These are phyloP conservation scores for Cyclocybe cylindracea DNA, from an alignment of 768 basidiomycete species.

Conservation along the genomic window DNA sequence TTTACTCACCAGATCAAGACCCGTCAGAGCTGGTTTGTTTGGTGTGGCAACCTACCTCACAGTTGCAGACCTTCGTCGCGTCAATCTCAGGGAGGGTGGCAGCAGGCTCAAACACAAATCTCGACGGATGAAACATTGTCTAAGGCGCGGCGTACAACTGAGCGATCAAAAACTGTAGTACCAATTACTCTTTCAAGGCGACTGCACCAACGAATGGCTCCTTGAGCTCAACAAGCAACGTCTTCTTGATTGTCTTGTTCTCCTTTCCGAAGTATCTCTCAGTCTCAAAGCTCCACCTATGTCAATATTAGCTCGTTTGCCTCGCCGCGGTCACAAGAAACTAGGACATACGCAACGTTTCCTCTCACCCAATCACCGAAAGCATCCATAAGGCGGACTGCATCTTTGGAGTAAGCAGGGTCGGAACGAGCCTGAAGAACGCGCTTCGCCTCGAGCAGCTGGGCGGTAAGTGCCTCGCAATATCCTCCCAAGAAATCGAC, in stretches of 20 bases:
- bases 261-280: constrained; percentile 4
- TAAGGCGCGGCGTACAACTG: no score
- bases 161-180: background rate
- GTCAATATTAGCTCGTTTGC: background rate
- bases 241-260: background rate
- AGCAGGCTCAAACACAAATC: no score
- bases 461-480: constrained; percentile 2
- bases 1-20: no score
- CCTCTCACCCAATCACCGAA: constrained; percentile 6
- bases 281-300: constrained; percentile 5
- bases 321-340: background rate
- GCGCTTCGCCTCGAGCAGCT: constrained; percentile 1
- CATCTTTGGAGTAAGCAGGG: constrained; percentile 1
- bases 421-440: constrained; percentile 1
- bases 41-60: no score
- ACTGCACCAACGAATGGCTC: background rate
- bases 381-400: background rate
- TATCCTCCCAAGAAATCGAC: constrained; percentile 3
- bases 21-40: no score
- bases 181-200: constrained; percentile 1
- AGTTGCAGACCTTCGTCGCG: no score
- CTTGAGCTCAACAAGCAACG: constrained; percentile 1
- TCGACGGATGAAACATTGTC: no score
- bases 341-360: constrained; percentile 5
- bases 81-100: no score